phyloP scores from a whole-genome alignment of 768 basidiomycete species.

The Mycena rosella region DNA sequence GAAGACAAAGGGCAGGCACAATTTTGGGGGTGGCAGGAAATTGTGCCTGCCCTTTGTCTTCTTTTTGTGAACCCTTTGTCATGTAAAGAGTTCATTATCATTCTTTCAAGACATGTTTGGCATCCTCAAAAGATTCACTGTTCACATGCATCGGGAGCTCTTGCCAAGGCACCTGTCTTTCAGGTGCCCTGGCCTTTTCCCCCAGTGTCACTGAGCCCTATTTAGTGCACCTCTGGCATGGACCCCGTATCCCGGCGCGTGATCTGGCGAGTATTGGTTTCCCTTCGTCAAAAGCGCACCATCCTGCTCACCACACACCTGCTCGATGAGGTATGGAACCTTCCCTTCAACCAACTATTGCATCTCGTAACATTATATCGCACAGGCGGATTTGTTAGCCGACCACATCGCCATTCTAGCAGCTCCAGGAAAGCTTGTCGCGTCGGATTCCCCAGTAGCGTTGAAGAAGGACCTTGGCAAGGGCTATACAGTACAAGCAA shows the following conservation, averaged over 20 bases:
- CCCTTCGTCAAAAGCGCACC: slow-evolving; percentile 73
- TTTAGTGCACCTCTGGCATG: slow-evolving; percentile 79
- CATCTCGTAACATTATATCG: too few species aligned
- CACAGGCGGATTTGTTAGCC: slow-evolving; percentile 75
- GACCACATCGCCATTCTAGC: slow-evolving; percentile 83
- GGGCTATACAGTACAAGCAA: slow-evolving; percentile 77
- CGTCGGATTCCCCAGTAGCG: slow-evolving; percentile 79
- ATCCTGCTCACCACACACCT: slow-evolving; percentile 82
- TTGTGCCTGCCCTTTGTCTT: too few species aligned
- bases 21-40: too few species aligned
- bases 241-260: slow-evolving; percentile 85
- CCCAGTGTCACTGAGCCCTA: too few species aligned
- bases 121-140: too few species aligned
- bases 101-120: too few species aligned
- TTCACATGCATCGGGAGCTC: neutral
- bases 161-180: too few species aligned
- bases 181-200: too few species aligned
- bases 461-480: slow-evolving; percentile 78
- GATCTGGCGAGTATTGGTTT: slow-evolving; percentile 80
- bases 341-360: too few species aligned
- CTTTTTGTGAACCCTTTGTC: too few species aligned
- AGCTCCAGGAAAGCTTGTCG: slow-evolving; percentile 81
- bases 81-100: too few species aligned
- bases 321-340: slow-evolving; percentile 46
- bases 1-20: too few species aligned